Conservation (phyloP, 306 rosid species). For the Arachis stenosperma region DNA sequence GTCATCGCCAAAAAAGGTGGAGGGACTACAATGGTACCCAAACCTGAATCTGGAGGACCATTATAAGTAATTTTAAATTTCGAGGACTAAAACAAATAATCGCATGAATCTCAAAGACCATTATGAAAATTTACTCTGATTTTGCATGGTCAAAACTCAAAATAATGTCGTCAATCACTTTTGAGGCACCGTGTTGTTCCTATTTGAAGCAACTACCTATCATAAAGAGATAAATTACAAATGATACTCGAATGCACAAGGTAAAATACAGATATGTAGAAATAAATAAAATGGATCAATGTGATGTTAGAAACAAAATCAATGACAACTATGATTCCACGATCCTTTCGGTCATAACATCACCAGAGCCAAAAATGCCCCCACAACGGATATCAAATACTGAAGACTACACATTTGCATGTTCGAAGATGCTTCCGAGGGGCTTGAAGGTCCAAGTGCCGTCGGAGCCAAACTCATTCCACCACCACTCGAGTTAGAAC, state of each 20-base stretch:
- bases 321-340: conserved; percentile 42
- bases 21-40: no score
- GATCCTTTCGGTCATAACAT: conserved; percentile 52
- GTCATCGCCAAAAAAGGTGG: no score
- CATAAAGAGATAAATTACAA: conserved; percentile 34
- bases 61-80: no score
- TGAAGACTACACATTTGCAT: conserved; percentile 52
- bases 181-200: conserved; percentile 18
- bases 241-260: conserved; percentile 41
- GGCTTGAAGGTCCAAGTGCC: conserved; percentile 61
- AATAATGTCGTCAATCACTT: not conserved
- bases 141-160: conserved; percentile 6
- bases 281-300: not conserved
- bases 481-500: conserved; percentile 60
- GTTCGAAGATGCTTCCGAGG: conserved; percentile 55
- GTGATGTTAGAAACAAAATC: conserved; percentile 35
- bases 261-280: conserved; percentile 30
- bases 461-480: conserved; percentile 52
- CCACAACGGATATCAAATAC: conserved; percentile 51
- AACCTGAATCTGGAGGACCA: no score
- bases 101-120: no score
- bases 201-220: conserved; percentile 31
- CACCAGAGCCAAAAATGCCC: conserved; percentile 43
- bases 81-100: no score
- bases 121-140: not conserved